Evolutionary conservation across 495 filamentous ascomycete genomes (phyloP).

Genomic region (Glutinoglossum americanum): DNA sequence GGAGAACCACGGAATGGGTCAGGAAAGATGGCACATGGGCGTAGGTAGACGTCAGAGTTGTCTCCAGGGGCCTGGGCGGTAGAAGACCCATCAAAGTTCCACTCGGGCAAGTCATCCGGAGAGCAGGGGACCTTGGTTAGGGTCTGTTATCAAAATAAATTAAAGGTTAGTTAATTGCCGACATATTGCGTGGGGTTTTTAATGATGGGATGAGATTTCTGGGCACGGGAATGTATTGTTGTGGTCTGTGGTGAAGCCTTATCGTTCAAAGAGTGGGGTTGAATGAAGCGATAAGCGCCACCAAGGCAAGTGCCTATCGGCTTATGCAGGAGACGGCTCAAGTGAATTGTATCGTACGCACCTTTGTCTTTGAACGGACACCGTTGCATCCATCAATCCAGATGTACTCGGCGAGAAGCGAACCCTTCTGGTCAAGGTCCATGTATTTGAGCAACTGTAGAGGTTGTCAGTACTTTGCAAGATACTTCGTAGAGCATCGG

Average conservation of each 20-base stretch:
- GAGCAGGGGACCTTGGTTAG: slow-evolving; percentile 38
- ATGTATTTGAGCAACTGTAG: slow-evolving; percentile 78
- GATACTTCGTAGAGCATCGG: background rate
- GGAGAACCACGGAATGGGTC: slow-evolving; percentile 67
- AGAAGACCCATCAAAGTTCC: slow-evolving; percentile 98
- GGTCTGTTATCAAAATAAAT: slow-evolving; percentile 34
- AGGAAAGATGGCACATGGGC: slow-evolving; percentile 73
- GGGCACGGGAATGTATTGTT: background rate
- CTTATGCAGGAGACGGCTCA: background rate
- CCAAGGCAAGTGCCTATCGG: background rate
- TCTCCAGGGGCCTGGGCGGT: slow-evolving; percentile 86
- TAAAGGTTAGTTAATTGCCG: slow-evolving; percentile 4
- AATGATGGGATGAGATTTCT: background rate
- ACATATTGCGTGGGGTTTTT: slow-evolving; percentile 2
- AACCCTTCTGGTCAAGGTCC: slow-evolving; percentile 69
- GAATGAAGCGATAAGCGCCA: background rate
- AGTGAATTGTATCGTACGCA: slow-evolving; percentile 26
- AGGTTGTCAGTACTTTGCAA: background rate
- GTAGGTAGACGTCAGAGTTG: slow-evolving; percentile 96
- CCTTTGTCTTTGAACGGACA: slow-evolving; percentile 78
- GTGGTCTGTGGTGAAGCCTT: background rate
- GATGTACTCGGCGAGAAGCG: slow-evolving; percentile 81
- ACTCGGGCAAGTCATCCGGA: slow-evolving; percentile 77
- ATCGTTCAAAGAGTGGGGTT: background rate
- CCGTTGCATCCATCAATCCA: slow-evolving; percentile 76